phyloP scores from a whole-genome alignment of 257 asterid genomes.

The Marsdenia floribunda region DNA sequence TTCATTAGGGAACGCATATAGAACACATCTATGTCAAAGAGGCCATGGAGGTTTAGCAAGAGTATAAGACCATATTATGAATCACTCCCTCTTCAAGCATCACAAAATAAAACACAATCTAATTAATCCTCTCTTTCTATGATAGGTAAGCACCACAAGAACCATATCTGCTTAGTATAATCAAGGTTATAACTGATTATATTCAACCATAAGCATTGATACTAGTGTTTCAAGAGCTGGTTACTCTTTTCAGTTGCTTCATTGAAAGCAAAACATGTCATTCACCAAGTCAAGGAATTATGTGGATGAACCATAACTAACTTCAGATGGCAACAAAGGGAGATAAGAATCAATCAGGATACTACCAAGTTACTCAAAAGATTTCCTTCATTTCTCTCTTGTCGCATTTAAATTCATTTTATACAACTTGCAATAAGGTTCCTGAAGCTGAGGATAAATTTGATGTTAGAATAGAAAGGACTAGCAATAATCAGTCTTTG shows the following conservation, averaged over 20 bases:
- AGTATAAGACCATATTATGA: not conserved
- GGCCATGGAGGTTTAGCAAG: not conserved
- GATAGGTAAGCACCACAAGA: not conserved
- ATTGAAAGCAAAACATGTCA: not conserved
- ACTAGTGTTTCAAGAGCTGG: not conserved
- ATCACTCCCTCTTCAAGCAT: not conserved
- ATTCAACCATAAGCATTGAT: not conserved
- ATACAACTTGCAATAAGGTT: not conserved
- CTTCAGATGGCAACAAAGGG: not conserved
- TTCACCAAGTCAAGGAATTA: not conserved
- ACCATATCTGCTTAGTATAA: not conserved
- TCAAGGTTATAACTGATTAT: not conserved
- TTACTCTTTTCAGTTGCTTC: not conserved
- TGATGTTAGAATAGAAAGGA: not conserved
- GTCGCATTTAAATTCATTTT: not conserved
- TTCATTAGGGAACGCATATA: constrained; percentile 6
- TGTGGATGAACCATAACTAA: not conserved
- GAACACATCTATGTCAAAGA: not conserved
- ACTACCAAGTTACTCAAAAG: not conserved
- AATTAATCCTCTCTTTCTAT: not conserved
- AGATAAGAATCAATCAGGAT: not conserved
- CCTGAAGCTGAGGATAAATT: not conserved
- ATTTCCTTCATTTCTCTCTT: not conserved
- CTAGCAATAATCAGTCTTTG: not conserved
- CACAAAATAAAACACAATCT: not conserved